phyloP scores from a whole-genome alignment of 371 early-diverging fungal species.

The Rhizomucor pusillus region DNA sequence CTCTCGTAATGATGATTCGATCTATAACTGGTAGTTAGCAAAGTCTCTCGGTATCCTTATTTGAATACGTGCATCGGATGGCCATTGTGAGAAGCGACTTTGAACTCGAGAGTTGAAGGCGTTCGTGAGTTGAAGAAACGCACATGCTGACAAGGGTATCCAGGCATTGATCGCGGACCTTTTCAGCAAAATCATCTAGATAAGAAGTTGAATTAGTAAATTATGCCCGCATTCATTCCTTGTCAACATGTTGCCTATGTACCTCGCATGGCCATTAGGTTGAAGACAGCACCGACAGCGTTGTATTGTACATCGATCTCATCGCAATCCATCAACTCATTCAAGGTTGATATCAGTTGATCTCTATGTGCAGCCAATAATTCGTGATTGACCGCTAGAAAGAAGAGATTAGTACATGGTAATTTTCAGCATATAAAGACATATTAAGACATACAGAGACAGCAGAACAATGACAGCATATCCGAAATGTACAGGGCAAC shows the following conservation, averaged over 20 bases:
- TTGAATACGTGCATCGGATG: slow-evolving; percentile 30
- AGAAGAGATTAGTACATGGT: not conserved
- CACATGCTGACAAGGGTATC: slow-evolving; percentile 28
- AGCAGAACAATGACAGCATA: slow-evolving; percentile 45
- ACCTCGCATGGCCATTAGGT: slow-evolving; percentile 44
- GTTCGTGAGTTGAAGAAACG: slow-evolving; percentile 28
- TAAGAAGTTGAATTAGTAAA: not conserved
- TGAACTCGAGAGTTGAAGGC: slow-evolving; percentile 39
- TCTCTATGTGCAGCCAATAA: slow-evolving; percentile 12
- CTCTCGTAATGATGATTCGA: slow-evolving; percentile 24
- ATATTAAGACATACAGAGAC: slow-evolving; percentile 28
- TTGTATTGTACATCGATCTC: slow-evolving; percentile 47
- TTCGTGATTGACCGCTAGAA: slow-evolving; percentile 12
- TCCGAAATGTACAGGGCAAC: slow-evolving; percentile 39
- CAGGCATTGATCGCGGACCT: slow-evolving; percentile 32
- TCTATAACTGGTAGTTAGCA: slow-evolving; percentile 9
- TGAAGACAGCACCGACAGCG: slow-evolving; percentile 45
- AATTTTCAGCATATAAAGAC: not conserved
- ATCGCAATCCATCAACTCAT: slow-evolving; percentile 26
- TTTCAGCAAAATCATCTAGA: slow-evolving; percentile 33
- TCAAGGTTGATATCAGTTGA: slow-evolving; percentile 27
- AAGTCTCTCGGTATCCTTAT: not conserved
- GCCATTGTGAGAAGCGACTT: slow-evolving; percentile 34
- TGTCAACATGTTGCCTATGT: not conserved
- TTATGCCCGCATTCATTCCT: too few species aligned